Evolutionary conservation across 495 filamentous ascomycete genomes (phyloP), one percentile per base, ranked within the genome.

Genomic region (Xylaria grammica): DNA sequence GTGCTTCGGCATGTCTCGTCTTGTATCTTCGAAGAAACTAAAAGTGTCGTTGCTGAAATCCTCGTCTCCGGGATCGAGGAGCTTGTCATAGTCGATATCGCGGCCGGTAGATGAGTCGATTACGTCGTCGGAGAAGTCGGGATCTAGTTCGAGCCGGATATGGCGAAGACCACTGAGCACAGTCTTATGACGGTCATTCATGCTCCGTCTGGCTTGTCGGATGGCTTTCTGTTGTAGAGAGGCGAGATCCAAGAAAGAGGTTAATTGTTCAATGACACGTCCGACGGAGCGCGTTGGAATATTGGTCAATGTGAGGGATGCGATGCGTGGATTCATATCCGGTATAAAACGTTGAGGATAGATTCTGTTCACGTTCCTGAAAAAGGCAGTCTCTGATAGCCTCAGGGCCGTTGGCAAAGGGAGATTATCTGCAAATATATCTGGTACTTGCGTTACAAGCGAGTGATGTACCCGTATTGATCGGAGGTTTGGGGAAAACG

Each of bases 401-500:
- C 72, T 79, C 40, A 68, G 44, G 24, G 66, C 66, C 6, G 62
- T 63, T 57, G 69, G 50, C 9, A 69, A 58, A 1, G 73, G 56
- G 7, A 76, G 50, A 10, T 64, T 67, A 0, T 66, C 59, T 0
- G 65, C 62, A 5, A 67, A 60, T 0, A 84, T 48, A 0, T 75
- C 66, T 8, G 73, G 74, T 4, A 82, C 69, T 19, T 78, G 74
- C 0, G 81, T 84, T 4, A 82, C 78, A 4, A 84, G 69, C 0
- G 81, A 84, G 56, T 84, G 81, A 52, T 84, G 81, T 15, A 80
- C 69, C 13, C 80, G 73, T 6, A 84, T 65, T 9, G 71, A 74
- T 24, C 78, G 77, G 17, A 84, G 69, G 65, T 79, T 79, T 1
- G 77, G 73, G 10, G 78, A 80, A 60, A 77, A 68, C 0, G 81